Conservation (phyloP, 768 basidiomycete species). For the Psilocybe tampanensis region DNA sequence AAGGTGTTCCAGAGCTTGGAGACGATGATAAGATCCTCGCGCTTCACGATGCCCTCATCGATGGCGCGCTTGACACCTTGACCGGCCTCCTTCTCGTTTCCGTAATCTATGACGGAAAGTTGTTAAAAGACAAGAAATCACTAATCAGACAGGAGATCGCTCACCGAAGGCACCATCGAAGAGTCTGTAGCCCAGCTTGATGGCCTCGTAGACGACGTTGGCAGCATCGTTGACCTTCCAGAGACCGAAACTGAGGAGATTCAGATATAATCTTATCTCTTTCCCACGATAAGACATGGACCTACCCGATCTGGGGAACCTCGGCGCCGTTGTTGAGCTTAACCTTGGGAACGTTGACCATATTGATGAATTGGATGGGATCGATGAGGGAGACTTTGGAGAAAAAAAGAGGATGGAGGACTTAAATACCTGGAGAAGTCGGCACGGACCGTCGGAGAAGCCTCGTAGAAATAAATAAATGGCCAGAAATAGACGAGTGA, state of each 20-base stretch:
- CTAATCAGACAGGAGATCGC: conserved; percentile 11
- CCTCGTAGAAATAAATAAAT: conserved; percentile 12
- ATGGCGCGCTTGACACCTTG: conserved; percentile 80
- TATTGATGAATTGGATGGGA: too few species aligned
- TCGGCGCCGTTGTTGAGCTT: conserved; percentile 30
- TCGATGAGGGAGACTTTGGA: neutral
- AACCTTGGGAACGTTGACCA: conserved; percentile 29
- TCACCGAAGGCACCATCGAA: conserved; percentile 72
- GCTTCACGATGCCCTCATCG: conserved; percentile 78
- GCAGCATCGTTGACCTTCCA: conserved; percentile 54
- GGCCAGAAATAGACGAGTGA: conserved; percentile 12
- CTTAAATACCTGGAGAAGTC: neutral
- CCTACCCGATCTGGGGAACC: conserved; percentile 32
- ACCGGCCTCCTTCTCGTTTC: conserved; percentile 87
- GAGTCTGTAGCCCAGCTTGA: conserved; percentile 86
- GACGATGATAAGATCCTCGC: conserved; percentile 88
- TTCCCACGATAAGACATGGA: neutral
- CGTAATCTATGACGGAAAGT: conserved; percentile 63
- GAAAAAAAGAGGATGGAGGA: neutral
- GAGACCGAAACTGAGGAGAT: conserved; percentile 29
- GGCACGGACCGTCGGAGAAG: conserved; percentile 16
- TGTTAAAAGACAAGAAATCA: neutral
- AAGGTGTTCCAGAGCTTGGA: conserved; percentile 94
- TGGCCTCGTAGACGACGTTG: conserved; percentile 80
- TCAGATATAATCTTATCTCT: conserved; percentile 19